phyloP scores from a whole-genome alignment of 1,284 basidiomycete genomes.

The Salmacisia buchloeana region DNA sequence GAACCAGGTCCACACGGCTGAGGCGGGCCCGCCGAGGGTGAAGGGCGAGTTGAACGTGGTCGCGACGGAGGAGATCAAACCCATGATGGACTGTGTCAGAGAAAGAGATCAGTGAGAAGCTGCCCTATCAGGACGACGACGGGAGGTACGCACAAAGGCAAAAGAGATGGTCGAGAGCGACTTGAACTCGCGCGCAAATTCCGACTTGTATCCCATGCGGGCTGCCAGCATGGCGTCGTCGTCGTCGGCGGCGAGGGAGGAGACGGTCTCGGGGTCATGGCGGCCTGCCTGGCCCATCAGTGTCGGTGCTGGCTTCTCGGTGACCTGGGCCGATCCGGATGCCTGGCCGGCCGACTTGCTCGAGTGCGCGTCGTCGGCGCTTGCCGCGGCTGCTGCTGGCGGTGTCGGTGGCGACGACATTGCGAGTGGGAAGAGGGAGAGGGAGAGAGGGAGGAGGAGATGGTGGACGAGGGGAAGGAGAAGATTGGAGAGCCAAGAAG shows the following conservation, averaged over 20 bases:
- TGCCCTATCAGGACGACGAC: background rate
- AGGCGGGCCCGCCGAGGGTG: conserved; percentile 37
- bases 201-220: conserved; percentile 43
- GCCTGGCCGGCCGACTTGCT: background rate
- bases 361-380: background rate
- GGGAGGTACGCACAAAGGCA: conserved; percentile 24
- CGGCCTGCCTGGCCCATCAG: background rate
- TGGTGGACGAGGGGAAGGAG: background rate
- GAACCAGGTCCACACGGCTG: conserved; percentile 47
- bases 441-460: background rate
- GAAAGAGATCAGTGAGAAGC: background rate
- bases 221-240: conserved; percentile 42
- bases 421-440: background rate
- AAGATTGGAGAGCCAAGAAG: background rate
- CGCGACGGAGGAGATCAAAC: conserved; percentile 46
- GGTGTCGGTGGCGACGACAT: background rate
- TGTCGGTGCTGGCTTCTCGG: background rate
- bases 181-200: conserved; percentile 49
- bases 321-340: background rate
- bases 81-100: conserved; percentile 14
- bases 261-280: background rate
- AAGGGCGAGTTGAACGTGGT: conserved; percentile 49
- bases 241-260: conserved; percentile 18
- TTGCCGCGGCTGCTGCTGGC: background rate
- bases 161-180: conserved; percentile 48